Percentiles rank a stretch among this genome's conserved stretches.
phyloP scores from a whole-genome alignment of 306 rosid genomes.

The Heteromeles arbutifolia region DNA sequence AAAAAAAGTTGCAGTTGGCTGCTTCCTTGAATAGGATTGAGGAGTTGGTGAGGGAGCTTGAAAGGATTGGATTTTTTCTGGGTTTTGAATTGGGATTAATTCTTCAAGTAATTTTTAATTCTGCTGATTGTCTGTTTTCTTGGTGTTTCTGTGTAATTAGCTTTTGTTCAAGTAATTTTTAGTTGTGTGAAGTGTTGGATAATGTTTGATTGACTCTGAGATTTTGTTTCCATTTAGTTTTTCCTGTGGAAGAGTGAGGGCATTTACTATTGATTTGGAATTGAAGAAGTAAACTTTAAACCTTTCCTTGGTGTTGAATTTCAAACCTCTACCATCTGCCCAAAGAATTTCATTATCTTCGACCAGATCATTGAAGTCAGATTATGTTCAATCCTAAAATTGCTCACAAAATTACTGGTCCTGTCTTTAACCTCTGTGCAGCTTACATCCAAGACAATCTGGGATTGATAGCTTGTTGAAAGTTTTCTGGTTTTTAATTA shows the following conservation, averaged over 20 bases:
- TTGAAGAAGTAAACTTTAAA: too few relatives aligned
- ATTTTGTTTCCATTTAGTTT: not conserved
- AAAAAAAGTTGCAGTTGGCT: too few relatives aligned
- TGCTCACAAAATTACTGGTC: constrained; percentile 49
- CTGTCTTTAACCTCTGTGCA: constrained; percentile 41
- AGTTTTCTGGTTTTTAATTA: too few relatives aligned
- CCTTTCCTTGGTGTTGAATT: constrained; percentile 63
- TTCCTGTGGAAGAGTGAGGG: constrained; percentile 30
- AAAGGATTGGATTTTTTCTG: too few relatives aligned
- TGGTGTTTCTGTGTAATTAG: not conserved
- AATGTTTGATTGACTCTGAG: not conserved
- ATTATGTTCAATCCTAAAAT: constrained; percentile 72
- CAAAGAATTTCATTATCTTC: constrained; percentile 74
- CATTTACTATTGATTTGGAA: constrained; percentile 24
- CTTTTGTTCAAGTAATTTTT: not conserved
- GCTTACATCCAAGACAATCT: constrained; percentile 38
- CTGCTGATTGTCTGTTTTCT: not conserved
- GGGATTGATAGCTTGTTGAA: constrained; percentile 5
- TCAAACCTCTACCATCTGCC: constrained; percentile 80
- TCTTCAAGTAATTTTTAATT: not conserved
- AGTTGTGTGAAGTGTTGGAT: not conserved
- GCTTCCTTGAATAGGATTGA: too few relatives aligned
- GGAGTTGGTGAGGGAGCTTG: too few relatives aligned
- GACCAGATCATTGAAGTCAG: constrained; percentile 76
- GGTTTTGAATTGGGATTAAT: not conserved